Conservation (phyloP, 1,284 basidiomycete genomes). For the Veloboletus limbatus region DNA sequence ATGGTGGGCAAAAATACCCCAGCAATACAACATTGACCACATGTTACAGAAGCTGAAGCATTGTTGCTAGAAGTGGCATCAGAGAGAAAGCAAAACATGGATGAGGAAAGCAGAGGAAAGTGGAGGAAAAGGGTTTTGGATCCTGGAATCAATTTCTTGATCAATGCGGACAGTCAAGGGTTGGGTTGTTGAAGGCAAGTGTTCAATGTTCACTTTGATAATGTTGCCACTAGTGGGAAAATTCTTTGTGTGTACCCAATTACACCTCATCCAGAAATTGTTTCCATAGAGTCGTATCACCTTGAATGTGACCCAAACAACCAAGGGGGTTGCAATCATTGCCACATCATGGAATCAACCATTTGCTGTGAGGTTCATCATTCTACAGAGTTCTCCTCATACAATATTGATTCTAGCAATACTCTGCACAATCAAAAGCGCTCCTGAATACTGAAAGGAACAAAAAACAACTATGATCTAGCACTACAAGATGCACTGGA, state of each 20-base stretch:
- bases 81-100: neutral
- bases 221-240: slow-evolving; percentile 15
- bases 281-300: no score
- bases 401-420: neutral
- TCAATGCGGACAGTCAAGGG: slow-evolving; percentile 15
- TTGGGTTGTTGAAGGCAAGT: slow-evolving; percentile 14
- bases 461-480: neutral
- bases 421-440: neutral
- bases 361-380: slow-evolving; percentile 9
- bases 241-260: no score
- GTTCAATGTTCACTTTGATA: slow-evolving; percentile 19
- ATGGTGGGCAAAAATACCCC: no score
- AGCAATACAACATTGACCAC: no score
- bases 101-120: neutral
- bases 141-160: slow-evolving; percentile 18
- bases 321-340: neutral
- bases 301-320: neutral
- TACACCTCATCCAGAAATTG: no score
- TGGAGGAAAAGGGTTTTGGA: slow-evolving; percentile 7
- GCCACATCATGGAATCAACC: neutral
- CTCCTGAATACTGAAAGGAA: neutral
- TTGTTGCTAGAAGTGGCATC: neutral
- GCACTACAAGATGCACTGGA: neutral
- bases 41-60: no score
- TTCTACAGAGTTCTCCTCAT: neutral